Evolutionary conservation across 495 filamentous ascomycete genomes (phyloP), one percentile per base, ranked within the genome.

Genomic region (Jackrogersella multiformis): DNA sequence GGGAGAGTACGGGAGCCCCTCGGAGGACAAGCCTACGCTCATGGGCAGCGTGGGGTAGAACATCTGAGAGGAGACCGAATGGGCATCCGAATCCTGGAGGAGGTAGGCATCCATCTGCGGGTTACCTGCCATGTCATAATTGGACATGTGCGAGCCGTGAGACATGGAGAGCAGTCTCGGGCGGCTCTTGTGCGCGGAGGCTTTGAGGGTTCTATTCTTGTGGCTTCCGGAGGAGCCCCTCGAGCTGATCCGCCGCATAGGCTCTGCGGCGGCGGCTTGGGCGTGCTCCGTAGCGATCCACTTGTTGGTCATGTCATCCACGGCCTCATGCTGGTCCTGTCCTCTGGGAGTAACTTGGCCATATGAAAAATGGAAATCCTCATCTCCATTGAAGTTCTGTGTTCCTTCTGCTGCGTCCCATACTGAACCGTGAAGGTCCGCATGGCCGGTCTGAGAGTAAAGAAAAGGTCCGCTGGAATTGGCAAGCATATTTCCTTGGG

Each of bases 371-470:
- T 78, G 70, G 68, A 74, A 83, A 56, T 84, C 81, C 75, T 81
- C 81, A 36, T 84, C 79, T 76, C 78, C 80, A 64, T 77, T 78
- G 67, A 82, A 83, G 80, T 81, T 82, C 80, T 84, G 81, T 81
- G 80, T 70, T 64, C 80, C 81, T 81, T 83, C 81, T 73, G 73
- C 75, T 78, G 81, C 57, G 56, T 82, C 81, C 81, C 81, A 84
- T 70, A 79, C 75, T 74, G 80, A 77, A 79, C 81, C 75, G 59
- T 68, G 66, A 18, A 80, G 79, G 78, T 81, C 80, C 71, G 78
- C 72, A 78, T 80, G 81, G 82, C 77, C 80, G 77, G 81, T 81
- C 55, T 84, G 81, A 79, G 78, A 81, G 74, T 75, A 79, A 83
- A 79, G 77, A 81, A 82, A 82, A 81, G 74, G 80, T 78, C 68